phyloP scores from a whole-genome alignment of 441 rosid genomes.

The Viola pubescens region DNA sequence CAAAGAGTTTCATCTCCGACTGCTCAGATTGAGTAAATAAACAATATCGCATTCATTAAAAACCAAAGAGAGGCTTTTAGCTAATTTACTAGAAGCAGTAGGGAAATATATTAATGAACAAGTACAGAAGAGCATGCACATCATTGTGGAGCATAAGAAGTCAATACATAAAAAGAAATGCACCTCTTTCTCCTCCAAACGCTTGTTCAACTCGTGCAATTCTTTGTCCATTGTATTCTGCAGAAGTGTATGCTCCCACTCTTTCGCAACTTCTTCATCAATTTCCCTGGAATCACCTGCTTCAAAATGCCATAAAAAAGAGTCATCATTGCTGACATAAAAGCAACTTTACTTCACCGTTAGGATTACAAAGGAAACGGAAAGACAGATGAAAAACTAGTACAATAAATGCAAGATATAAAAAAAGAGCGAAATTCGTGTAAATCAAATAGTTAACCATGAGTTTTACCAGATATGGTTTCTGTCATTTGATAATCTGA shows the following conservation, averaged over 20 bases:
- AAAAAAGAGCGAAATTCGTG: neutral
- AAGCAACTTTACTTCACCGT: slow-evolving; percentile 2
- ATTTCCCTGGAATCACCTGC: slow-evolving; percentile 69
- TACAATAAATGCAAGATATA: neutral
- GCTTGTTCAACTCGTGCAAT: slow-evolving; percentile 80
- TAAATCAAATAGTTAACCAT: slow-evolving; percentile 3
- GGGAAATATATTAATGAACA: neutral
- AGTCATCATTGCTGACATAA: slow-evolving; percentile 6
- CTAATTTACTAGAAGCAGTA: neutral
- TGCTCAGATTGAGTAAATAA: slow-evolving; percentile 28
- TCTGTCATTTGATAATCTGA: slow-evolving; percentile 77
- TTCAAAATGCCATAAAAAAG: slow-evolving; percentile 14
- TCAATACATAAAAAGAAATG: neutral
- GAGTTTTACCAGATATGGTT: slow-evolving; percentile 47
- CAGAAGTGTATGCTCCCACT: slow-evolving; percentile 90
- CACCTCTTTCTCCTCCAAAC: slow-evolving; percentile 96
- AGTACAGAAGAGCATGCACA: neutral
- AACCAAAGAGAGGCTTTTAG: neutral
- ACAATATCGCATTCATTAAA: slow-evolving; percentile 1
- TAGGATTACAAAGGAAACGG: neutral
- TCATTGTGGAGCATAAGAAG: neutral
- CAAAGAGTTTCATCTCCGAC: slow-evolving; percentile 93
- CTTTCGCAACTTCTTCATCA: slow-evolving; percentile 83
- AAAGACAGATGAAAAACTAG: neutral
- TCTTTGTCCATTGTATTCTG: slow-evolving; percentile 94